These are phyloP conservation scores for Phoenix dactylifera DNA, from an alignment of 176 grass and related monocot species.

Conservation along the genomic window DNA sequence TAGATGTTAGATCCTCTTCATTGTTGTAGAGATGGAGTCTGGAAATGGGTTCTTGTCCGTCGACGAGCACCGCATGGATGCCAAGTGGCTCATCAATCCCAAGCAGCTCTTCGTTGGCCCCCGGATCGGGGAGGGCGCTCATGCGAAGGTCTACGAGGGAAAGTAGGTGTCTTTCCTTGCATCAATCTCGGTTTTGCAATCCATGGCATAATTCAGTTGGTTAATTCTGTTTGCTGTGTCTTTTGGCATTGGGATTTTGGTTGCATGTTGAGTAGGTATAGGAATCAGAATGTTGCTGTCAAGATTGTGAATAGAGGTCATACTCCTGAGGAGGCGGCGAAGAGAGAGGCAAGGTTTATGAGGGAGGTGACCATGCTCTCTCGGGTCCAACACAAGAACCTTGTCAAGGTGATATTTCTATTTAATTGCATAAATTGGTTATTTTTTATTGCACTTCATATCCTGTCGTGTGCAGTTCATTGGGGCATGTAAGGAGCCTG, in stretches of 20 bases:
- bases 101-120: slow-evolving; percentile 91
- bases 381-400: slow-evolving; percentile 92
- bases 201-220: slow-evolving; percentile 3
- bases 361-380: slow-evolving; percentile 93
- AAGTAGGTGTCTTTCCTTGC: slow-evolving; percentile 51
- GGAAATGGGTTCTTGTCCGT: slow-evolving; percentile 38
- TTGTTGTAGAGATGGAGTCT: slow-evolving; percentile 44
- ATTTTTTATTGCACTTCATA: too few relatives aligned
- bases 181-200: background rate
- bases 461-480: slow-evolving; percentile 51
- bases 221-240: background rate
- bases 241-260: background rate
- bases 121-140: slow-evolving; percentile 70
- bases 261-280: slow-evolving; percentile 44
- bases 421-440: background rate
- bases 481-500: slow-evolving; percentile 79
- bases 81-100: slow-evolving; percentile 88
- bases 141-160: slow-evolving; percentile 94
- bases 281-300: slow-evolving; percentile 90
- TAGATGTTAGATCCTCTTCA: too few relatives aligned
- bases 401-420: slow-evolving; percentile 65
- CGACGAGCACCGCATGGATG: slow-evolving; percentile 53
- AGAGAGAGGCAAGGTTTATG: slow-evolving; percentile 74
- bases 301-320: slow-evolving; percentile 93
- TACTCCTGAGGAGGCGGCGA: slow-evolving; percentile 60